Conservation (phyloP, 2,329 filamentous ascomycete genomes). For the Fusarium siculi region DNA sequence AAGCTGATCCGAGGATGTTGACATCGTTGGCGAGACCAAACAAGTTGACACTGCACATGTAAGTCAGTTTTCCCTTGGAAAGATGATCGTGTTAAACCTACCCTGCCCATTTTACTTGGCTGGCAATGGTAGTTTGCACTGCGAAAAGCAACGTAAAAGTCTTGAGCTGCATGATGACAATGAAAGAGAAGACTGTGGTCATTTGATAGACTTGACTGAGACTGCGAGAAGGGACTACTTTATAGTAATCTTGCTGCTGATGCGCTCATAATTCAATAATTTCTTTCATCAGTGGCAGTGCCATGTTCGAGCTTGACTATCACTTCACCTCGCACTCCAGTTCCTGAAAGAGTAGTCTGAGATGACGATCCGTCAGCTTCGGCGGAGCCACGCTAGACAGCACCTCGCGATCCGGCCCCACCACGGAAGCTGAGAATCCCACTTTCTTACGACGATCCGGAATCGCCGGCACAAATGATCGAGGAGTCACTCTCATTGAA, state of each 20-base stretch:
- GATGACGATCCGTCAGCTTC: background rate
- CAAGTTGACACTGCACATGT: background rate
- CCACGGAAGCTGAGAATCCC: background rate
- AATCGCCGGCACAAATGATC: background rate
- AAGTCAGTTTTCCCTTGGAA: fast-evolving
- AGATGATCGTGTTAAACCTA: background rate
- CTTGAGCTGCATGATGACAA: background rate
- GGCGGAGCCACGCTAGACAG: background rate
- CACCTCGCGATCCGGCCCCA: background rate
- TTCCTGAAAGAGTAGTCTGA: background rate
- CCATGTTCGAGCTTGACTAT: background rate
- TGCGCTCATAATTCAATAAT: background rate
- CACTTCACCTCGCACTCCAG: background rate
- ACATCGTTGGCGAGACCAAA: slow-evolving; percentile 3
- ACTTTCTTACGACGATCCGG: background rate
- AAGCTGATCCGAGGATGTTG: slow-evolving; percentile 1
- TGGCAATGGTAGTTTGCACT: background rate
- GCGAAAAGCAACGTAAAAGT: background rate
- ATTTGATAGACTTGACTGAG: too few relatives aligned
- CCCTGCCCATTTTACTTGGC: background rate
- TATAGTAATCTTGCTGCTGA: background rate
- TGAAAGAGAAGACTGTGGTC: too few relatives aligned
- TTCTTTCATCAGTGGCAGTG: background rate
- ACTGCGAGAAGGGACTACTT: background rate
- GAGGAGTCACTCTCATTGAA: background rate